Conservation (phyloP, 176 grass and related monocot genomes). For the Saccharum officinarum region DNA sequence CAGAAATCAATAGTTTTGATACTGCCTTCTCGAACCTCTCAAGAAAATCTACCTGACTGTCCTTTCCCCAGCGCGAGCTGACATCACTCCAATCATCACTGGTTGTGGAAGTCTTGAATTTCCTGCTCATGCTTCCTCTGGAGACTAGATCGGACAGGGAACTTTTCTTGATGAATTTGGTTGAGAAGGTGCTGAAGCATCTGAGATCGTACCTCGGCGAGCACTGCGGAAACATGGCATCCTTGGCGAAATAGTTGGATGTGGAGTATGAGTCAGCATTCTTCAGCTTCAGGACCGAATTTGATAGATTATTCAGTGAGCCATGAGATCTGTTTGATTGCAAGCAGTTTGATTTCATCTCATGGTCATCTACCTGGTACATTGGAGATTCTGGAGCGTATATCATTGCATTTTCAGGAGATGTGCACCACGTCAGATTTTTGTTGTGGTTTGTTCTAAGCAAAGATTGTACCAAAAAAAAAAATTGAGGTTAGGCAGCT, state of each 20-base stretch:
- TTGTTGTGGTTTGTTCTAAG: conserved; percentile 56
- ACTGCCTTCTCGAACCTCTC: conserved; percentile 85
- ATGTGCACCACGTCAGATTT: conserved; percentile 58
- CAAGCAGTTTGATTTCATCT: conserved; percentile 45
- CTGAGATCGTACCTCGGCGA: conserved; percentile 62
- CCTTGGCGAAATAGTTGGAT: conserved; percentile 43
- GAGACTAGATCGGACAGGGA: conserved; percentile 61
- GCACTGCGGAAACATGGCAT: conserved; percentile 44
- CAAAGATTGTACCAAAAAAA: conserved; percentile 16
- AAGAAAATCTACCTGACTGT: conserved; percentile 67
- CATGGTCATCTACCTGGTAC: conserved; percentile 29
- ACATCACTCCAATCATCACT: conserved; percentile 75
- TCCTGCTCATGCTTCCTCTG: conserved; percentile 72
- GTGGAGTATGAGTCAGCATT: conserved; percentile 36
- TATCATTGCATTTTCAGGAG: conserved; percentile 56
- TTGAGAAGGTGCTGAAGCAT: conserved; percentile 93
- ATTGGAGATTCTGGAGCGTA: conserved; percentile 60
- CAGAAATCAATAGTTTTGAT: conserved; percentile 62
- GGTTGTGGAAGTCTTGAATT: conserved; percentile 53
- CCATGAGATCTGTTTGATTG: conserved; percentile 59
- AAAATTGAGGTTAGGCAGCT: conserved; percentile 16
- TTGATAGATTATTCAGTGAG: conserved; percentile 57
- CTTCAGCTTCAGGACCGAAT: conserved; percentile 63
- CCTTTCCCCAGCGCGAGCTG: conserved; percentile 62
- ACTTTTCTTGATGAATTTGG: conserved; percentile 64